Base-by-base conservation (phyloP, 2,329 filamentous ascomycete species). In the Xylaria sp. region DNA sequence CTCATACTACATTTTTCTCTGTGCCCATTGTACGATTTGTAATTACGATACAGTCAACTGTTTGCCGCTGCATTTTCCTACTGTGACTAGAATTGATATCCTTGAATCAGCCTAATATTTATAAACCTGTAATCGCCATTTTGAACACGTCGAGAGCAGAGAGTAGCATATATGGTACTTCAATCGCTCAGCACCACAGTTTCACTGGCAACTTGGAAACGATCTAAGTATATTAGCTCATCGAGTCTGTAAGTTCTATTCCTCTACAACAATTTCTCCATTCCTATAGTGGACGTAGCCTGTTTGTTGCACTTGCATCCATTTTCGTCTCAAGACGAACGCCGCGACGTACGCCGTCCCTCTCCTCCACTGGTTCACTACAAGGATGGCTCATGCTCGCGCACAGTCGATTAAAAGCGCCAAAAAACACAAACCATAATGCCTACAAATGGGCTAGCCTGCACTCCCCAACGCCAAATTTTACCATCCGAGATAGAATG, bases 381-480 rank as follows among this genome's bases (percentile, higher is more conserved):
- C 27, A 38, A 10, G 47, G 44, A 51, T 20, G 17, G 25, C n/a
- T 29, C 33, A 45, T 10, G 20, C n/a, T 39, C 36, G 38, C 25
- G 39, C 36, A 58, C 31, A 51, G n/a, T 51, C n/a, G 15, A 51
- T n/a, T 44, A 44, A 47, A 38, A 60, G 49, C 5, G 22, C 6
- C 1, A 11, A 33, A 39, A 39, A 58, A 47, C 33, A n/a, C 15
- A 20, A 20, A n/a, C n/a, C 39, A 20, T 49, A 61, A 38, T 22
- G 47, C 42, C 29, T 59, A 53, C 13, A 64, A 36, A 42, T 44
- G 20, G 20, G 50, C 50, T 54, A 54, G 47, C 60, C 56, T 63
- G 57, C 49, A 63, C 61, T 67, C 65, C 65, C 38, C 47, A 67
- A 67, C 65, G 61, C 65, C 65, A 22, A 61, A 42, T 61, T 67